phyloP scores from a whole-genome alignment of 148 eudicot species.

The Rheum nobile region DNA sequence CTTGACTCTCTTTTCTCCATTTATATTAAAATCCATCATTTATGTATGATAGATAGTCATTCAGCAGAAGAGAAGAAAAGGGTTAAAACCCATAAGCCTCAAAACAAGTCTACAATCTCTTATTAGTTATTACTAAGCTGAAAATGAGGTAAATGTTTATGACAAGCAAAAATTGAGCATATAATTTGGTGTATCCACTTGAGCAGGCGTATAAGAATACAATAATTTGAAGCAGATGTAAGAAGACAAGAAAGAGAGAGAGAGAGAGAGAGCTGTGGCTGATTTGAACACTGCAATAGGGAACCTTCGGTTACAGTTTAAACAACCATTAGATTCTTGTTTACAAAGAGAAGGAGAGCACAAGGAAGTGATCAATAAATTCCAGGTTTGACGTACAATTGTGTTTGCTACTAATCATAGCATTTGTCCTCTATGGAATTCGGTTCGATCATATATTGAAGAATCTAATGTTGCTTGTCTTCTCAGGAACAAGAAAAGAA shows the following conservation, averaged over 20 bases:
- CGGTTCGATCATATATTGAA: not conserved
- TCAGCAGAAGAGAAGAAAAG: not conserved
- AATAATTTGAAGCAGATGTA: not conserved
- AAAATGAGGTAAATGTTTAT: not conserved
- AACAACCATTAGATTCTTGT: slow-evolving; percentile 51
- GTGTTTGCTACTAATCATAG: not conserved
- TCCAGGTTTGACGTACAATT: slow-evolving; percentile 54
- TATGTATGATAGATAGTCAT: not conserved
- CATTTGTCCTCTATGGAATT: not conserved
- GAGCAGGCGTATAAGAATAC: not conserved
- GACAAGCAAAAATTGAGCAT: too few species aligned
- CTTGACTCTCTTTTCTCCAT: too few species aligned
- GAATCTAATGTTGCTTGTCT: slow-evolving; percentile 2
- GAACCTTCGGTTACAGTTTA: slow-evolving; percentile 57
- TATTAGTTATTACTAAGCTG: too few species aligned
- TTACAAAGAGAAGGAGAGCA: slow-evolving; percentile 61
- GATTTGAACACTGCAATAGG: slow-evolving; percentile 53
- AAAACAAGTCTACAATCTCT: too few species aligned
- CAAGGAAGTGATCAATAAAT: slow-evolving; percentile 68
- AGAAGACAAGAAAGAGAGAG: slow-evolving; percentile 84
- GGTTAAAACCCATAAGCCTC: too few species aligned
- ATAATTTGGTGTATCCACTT: not conserved
- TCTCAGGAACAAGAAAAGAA: slow-evolving; percentile 74
- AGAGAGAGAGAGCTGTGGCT: slow-evolving; percentile 62
- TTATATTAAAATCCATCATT: not conserved